A percentile compares a stretch with the other conserved stretches of the same genome.
Evolutionary conservation across 176 grass and related monocot species (phyloP).

Genomic region (Thalia dealbata): DNA sequence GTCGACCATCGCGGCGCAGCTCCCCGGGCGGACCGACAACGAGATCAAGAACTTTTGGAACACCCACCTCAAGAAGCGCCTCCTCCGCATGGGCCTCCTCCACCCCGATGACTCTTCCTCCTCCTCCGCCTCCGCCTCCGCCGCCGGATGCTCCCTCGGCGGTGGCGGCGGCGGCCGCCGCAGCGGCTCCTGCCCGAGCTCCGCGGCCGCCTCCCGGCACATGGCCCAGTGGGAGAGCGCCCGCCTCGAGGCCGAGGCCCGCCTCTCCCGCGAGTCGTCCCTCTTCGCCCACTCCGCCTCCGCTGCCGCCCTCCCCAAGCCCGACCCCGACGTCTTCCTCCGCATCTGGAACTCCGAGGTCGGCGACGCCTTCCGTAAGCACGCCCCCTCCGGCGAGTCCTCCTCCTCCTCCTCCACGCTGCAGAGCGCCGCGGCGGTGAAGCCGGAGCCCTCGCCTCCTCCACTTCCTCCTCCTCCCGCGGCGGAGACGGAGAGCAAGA

Average conservation of each 20-base stretch:
- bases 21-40: slow-evolving; percentile 22
- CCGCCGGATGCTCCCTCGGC: neutral
- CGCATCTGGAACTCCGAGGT: slow-evolving; percentile 23
- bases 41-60: slow-evolving; percentile 32
- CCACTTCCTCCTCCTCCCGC: neutral
- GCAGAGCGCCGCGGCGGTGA: neutral
- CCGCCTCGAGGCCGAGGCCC: slow-evolving; percentile 26
- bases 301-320: neutral
- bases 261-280: slow-evolving; percentile 18
- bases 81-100: slow-evolving; percentile 21
- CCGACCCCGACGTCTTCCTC: slow-evolving; percentile 20
- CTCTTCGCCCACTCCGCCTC: neutral
- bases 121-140: neutral
- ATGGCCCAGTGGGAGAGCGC: slow-evolving; percentile 28
- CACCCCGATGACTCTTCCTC: neutral
- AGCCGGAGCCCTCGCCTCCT: neutral
- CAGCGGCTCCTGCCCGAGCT: too few relatives aligned
- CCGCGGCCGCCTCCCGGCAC: slow-evolving; percentile 10
- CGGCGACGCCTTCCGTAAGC: slow-evolving; percentile 19
- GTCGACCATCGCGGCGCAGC: slow-evolving; percentile 22
- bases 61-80: slow-evolving; percentile 28
- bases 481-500: neutral
- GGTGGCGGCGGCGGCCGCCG: too few relatives aligned
- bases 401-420: neutral
- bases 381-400: neutral